phyloP scores from a whole-genome alignment of 2,329 filamentous ascomycete species.

The Kalaharituber pfeilii region DNA sequence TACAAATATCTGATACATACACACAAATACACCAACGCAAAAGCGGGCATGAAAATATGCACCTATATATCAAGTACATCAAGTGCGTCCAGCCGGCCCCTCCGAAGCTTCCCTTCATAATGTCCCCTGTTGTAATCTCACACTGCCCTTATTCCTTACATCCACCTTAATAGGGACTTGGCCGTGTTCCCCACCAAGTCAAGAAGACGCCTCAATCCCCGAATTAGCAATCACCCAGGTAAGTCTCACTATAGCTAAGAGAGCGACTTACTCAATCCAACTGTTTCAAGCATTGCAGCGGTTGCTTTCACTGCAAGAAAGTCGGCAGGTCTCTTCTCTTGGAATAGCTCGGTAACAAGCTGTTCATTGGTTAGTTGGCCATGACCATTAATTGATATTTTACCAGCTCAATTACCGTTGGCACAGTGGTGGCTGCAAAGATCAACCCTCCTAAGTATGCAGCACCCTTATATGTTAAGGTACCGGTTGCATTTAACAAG shows the following conservation, averaged over 20 bases:
- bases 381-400: background rate
- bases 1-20: background rate
- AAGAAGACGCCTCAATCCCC: slow-evolving; percentile 44
- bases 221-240: too few species aligned
- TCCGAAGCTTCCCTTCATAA: too few species aligned
- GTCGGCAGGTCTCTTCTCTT: slow-evolving; percentile 82
- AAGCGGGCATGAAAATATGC: background rate
- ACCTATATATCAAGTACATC: background rate
- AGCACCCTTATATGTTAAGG: slow-evolving; percentile 89
- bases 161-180: slow-evolving; percentile 4
- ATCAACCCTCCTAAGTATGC: slow-evolving; percentile 81
- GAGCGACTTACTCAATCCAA: slow-evolving; percentile 55
- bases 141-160: too few species aligned
- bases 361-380: slow-evolving; percentile 26
- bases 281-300: slow-evolving; percentile 77
- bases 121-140: too few species aligned
- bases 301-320: slow-evolving; percentile 71
- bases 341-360: slow-evolving; percentile 73
- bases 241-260: too few species aligned
- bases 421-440: slow-evolving; percentile 80
- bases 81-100: background rate
- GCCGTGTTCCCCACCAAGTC: slow-evolving; percentile 88
- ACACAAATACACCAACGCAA: background rate
- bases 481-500: slow-evolving; percentile 85
- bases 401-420: slow-evolving; percentile 46